phyloP scores from a whole-genome alignment of 768 basidiomycete genomes.

The Kwoniella europaea region DNA sequence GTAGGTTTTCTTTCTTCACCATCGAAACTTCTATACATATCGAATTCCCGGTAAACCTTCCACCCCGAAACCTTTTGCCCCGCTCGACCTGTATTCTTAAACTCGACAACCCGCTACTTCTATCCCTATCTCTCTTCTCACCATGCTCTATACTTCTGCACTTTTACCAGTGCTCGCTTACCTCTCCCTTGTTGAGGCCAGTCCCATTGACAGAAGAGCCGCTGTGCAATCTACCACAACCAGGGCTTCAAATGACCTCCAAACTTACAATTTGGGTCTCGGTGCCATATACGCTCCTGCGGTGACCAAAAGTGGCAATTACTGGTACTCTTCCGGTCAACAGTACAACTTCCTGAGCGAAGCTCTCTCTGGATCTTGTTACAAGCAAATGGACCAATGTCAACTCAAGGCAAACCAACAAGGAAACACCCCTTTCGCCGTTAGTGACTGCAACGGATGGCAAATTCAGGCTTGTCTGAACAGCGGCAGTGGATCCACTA shows the following conservation, averaged over 20 bases:
- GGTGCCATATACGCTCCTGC: constrained; percentile 19
- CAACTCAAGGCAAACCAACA: constrained; percentile 20
- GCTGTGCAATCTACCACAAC: constrained; percentile 6
- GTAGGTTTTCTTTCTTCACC: neutral
- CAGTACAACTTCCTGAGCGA: constrained; percentile 21
- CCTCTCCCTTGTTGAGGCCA: constrained; percentile 11
- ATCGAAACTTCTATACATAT: neutral
- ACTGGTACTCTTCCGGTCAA: constrained; percentile 17
- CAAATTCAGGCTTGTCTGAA: constrained; percentile 22
- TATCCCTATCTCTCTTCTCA: constrained; percentile 8
- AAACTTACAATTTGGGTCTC: constrained; percentile 22
- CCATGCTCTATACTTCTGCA: constrained; percentile 1
- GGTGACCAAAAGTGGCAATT: constrained; percentile 20
- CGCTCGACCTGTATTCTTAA: constrained; percentile 13
- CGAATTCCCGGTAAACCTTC: neutral
- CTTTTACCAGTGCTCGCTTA: constrained; percentile 8
- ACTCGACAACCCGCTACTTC: constrained; percentile 7
- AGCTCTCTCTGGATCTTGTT: constrained; percentile 21
- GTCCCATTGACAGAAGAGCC: constrained; percentile 15
- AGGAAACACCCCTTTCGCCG: constrained; percentile 16
- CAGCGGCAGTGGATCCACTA: neutral
- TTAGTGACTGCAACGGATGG: constrained; percentile 15
- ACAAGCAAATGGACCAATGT: constrained; percentile 21
- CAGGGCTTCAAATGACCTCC: constrained; percentile 12
- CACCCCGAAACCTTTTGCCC: neutral